Evolutionary conservation across 1,284 basidiomycete genomes (phyloP).

Genomic region (Leccinum pachyderme): DNA sequence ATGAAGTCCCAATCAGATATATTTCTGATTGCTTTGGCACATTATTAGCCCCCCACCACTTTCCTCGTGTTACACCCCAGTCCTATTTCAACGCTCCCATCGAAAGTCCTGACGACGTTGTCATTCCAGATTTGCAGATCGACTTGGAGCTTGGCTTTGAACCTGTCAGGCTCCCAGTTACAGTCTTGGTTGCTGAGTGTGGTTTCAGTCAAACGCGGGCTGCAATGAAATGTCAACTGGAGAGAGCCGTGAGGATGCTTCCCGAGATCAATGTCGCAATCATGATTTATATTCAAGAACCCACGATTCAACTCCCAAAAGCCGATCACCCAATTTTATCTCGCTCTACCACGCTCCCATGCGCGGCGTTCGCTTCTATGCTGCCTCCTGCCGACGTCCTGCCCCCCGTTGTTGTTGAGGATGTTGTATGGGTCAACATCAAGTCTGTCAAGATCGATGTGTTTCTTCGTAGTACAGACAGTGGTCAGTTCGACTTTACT

Average conservation of each 20-base stretch:
- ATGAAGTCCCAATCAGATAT: neutral
- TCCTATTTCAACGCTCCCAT: too few species aligned
- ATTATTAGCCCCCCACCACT: too few species aligned
- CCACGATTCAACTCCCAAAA: neutral
- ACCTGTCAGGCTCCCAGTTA: too few species aligned
- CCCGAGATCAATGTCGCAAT: neutral
- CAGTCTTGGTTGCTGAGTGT: neutral
- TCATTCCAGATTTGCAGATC: neutral
- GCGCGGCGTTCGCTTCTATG: neutral
- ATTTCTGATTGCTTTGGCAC: too few species aligned
- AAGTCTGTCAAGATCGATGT: neutral
- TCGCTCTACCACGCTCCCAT: neutral
- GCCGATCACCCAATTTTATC: neutral
- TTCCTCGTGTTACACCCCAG: too few species aligned
- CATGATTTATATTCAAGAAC: neutral
- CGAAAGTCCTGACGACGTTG: too few species aligned
- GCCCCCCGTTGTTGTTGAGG: neutral
- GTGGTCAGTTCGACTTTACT: neutral
- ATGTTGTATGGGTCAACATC: neutral
- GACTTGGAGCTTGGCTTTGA: neutral
- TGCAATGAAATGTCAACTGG: neutral
- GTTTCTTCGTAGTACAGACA: neutral
- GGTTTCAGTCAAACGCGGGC: neutral
- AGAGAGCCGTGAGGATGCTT: neutral
- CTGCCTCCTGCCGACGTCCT: neutral